Base-by-base conservation (phyloP, 306 rosid species). In the Clitoria ternatea region DNA sequence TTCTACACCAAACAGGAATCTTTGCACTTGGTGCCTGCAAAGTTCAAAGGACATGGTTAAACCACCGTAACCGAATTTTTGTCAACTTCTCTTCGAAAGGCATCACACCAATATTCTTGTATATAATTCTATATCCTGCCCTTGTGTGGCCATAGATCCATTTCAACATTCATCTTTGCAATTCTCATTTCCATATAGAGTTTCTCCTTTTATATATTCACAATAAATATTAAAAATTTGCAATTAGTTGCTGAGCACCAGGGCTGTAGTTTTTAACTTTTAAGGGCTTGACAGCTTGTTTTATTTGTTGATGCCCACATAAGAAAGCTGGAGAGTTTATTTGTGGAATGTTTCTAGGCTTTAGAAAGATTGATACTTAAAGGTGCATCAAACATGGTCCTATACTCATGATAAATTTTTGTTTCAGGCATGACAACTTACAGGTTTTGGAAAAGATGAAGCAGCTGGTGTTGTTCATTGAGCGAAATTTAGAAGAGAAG, bases 361-460 rank as follows among this genome's bases (percentile, higher is more conserved):
- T 15, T 45, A 42, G 29, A 5, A 44, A 35, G 19, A 70, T 64
- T 57, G 19, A 37, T 35, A 67, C 36, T 42, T 30, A 17, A n/a
- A 63, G 33, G 5, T 27, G 26, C 18, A 35, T 61, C 61, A 37
- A 47, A 30, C 61, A 7, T 44, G 55, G 50, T 44, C 68, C 36
- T 57, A 43, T 53, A 63, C 74, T 57, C 62, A 7, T 60, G 61
- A 33, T 67, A 61, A 20, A 56, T 66, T 76, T 50, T 65, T 79
- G 37, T 85, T 84, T 47, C 88, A 94, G 98, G 85, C 98, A 94
- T 50, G 98, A 90, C 67, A 82, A 84, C 49, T 74, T 91, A 83
- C 97, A 84, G 53, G 78, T 79, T 85, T 76, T 94, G 89, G 98
- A 94, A 82, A 94, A 89, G 70, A 62, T 90, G 88, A 94, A 94